A percentile compares a stretch with the other conserved stretches of the same genome.
These are phyloP conservation scores for Amphirosellinia nigrospora DNA, from an alignment of 495 filamentous ascomycete species.

Conservation along the genomic window DNA sequence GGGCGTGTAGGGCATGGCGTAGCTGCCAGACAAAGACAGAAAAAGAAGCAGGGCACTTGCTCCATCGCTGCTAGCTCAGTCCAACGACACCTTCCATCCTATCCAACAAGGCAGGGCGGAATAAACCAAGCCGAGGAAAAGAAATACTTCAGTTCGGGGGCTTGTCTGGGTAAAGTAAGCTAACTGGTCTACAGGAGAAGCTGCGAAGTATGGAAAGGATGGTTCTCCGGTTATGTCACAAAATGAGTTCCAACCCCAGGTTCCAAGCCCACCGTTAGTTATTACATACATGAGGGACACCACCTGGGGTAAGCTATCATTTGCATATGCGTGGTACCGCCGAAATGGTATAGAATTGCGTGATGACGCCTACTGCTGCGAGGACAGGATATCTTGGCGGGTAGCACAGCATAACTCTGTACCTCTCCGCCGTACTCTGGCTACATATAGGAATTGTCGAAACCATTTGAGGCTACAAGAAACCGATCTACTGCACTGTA, in stretches of 20 bases:
- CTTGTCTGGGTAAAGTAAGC: neutral
- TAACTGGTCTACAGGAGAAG: neutral
- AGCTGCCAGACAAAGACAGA: conserved; percentile 16
- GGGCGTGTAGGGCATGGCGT: neutral
- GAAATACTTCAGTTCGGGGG: conserved; percentile 2
- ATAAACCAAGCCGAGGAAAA: neutral
- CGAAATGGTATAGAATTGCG: neutral
- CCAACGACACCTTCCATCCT: neutral
- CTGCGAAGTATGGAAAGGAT: neutral
- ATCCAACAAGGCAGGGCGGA: conserved; percentile 2
- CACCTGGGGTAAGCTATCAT: neutral
- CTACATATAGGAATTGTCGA: too few relatives aligned
- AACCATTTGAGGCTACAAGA: too few relatives aligned
- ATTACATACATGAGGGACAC: neutral
- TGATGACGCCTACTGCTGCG: neutral
- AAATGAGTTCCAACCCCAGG: neutral
- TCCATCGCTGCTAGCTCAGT: conserved; percentile 1
- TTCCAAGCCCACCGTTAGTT: neutral
- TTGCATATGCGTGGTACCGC: neutral
- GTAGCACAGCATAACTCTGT: conserved; percentile 3
- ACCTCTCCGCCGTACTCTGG: neutral
- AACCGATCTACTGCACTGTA: too few relatives aligned
- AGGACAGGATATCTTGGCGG: neutral
- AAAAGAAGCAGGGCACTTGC: conserved; percentile 8
- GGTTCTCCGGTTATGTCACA: neutral